Evolutionary conservation across 2,329 filamentous ascomycete genomes (phyloP), one percentile per base, ranked within the genome.

Genomic region (Phaeosphaeriaceae sp.): DNA sequence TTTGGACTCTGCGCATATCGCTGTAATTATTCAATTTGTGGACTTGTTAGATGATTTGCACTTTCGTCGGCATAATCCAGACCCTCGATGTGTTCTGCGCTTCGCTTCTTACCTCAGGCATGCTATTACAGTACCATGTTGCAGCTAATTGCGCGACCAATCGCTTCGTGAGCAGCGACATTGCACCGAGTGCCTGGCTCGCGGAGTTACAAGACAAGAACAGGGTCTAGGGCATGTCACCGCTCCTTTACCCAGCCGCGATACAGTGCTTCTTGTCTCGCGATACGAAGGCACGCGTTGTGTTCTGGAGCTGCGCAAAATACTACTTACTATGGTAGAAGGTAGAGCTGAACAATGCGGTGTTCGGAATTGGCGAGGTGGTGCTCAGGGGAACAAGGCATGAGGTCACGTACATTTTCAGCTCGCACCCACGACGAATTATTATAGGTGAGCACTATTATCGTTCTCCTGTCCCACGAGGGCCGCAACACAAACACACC

Each of bases 381-480:
- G 21, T 40, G 15, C 27, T 49, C 47, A 49, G 47, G 47, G 47
- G 47, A 19, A 33, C 27, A 47, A 10, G 7, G 7, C 24, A 47
- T 25, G 25, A 20, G 3, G 19, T 25, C 21, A 9, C 13, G 9
- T 7, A 17, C 45, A 19, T 21, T 40, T 49, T 49, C 27, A 33
- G 25, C 27, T 49, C 31, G 2, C 11, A 49, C 21, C 20, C 45
- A 27, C 45, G 15, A 47, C 20, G 3, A 44, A 3, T 10, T 41
- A 40, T 40, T 10, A 17, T 40, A 40, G 31, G n/a, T 21, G 20
- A 36, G 31, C 48, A 50, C 48, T 22, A 41, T 41, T 36, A 41
- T 50, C 31, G 27, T 50, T 50, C 45, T 25, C 21, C 22, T 47
- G 45, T 47, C 45, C 45, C 22, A 47, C 45, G 22, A 21, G 21